Conservation (phyloP, 2,329 filamentous ascomycete species). For the Arthroderma sp. region DNA sequence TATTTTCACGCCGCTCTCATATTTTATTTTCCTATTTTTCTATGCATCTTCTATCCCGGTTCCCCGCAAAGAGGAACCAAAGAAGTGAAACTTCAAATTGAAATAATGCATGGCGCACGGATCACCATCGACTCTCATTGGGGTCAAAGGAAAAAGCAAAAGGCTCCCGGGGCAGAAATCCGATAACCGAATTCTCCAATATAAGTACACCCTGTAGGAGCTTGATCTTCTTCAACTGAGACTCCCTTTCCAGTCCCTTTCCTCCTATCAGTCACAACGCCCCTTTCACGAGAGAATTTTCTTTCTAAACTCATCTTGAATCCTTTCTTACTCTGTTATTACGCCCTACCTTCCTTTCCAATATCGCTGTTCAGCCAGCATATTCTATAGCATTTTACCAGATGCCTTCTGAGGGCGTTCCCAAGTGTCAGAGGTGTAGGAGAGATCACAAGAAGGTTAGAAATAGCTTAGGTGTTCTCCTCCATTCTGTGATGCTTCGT, state of each 20-base stretch:
- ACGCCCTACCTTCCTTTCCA: no score
- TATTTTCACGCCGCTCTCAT: background rate
- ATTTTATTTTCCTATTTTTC: conserved; percentile 1
- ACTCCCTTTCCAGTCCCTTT: background rate
- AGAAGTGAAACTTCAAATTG: conserved; percentile 1
- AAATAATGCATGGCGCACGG: conserved; percentile 8
- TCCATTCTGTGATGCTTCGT: background rate
- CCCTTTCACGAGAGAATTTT: no score
- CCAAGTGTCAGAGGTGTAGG: conserved; percentile 13
- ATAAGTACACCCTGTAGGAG: conserved; percentile 2
- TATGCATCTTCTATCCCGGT: background rate
- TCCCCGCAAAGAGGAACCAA: background rate
- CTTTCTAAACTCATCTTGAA: background rate
- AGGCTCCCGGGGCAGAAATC: conserved; percentile 4
- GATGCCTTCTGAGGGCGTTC: conserved; percentile 13
- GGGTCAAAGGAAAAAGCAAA: conserved; percentile 7
- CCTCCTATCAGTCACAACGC: background rate
- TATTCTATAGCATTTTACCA: background rate
- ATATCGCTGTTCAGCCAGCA: no score
- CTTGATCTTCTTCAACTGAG: background rate
- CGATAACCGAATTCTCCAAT: background rate
- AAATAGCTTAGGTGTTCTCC: background rate
- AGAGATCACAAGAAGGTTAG: conserved; percentile 14
- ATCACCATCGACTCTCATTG: conserved; percentile 7
- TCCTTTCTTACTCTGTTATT: background rate